Percentiles rank a stretch among this genome's conserved stretches.
These are phyloP conservation scores for Micractinium sp. DNA, from an alignment of 139 green algal genomes.

Conservation along the genomic window DNA sequence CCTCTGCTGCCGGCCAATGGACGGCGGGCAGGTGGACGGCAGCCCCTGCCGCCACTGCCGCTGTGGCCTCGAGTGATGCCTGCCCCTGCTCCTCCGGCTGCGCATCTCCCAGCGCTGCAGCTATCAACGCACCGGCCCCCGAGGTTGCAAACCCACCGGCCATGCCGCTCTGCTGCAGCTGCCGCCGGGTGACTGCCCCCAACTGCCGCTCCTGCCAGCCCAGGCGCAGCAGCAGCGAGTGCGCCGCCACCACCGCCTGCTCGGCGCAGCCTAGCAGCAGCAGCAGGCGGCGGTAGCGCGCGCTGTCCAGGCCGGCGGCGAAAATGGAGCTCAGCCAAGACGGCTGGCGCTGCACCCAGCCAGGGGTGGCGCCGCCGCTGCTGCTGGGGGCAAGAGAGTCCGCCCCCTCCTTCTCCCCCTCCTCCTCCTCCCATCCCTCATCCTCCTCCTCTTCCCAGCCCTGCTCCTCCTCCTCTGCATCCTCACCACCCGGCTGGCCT, in stretches of 20 bases:
- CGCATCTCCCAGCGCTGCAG: conserved; percentile 14
- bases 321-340: background rate
- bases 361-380: background rate
- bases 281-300: conserved; percentile 17
- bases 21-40: background rate
- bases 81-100: background rate
- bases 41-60: background rate
- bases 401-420: background rate
- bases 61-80: background rate
- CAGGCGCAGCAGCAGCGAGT: conserved; percentile 49
- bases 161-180: background rate
- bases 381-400: too few relatives aligned
- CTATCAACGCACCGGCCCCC: background rate
- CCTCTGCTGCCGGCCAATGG: background rate
- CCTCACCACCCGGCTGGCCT: background rate
- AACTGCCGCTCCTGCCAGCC: background rate
- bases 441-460: background rate
- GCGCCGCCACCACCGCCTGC: conserved; percentile 30
- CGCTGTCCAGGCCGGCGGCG: background rate
- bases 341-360: background rate
- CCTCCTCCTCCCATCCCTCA: background rate
- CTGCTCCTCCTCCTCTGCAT: background rate
- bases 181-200: background rate
- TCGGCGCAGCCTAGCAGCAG: conserved; percentile 40
- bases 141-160: background rate